Evolutionary conservation across 140 eudicot species (phyloP).

Genomic region (Flaveria floridana): DNA sequence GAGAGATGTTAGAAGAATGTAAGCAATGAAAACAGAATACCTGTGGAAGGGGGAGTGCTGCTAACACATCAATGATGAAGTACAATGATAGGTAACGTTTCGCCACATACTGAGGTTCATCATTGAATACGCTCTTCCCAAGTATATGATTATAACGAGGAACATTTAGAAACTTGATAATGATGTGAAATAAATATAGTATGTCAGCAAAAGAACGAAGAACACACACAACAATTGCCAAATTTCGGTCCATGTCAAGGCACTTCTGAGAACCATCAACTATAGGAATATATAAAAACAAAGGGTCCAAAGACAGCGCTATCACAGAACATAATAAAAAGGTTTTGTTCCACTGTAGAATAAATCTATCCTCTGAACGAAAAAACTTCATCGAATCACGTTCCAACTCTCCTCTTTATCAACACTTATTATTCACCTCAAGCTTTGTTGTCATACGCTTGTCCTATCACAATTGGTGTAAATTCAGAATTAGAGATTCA

Average conservation of each 20-base stretch:
- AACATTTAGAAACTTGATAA: conserved; percentile 41
- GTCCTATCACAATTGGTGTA: not conserved
- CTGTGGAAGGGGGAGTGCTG: conserved; percentile 60
- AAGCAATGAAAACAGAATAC: conserved; percentile 24
- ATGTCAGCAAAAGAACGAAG: conserved; percentile 47
- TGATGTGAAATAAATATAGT: conserved; percentile 40
- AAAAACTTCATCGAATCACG: conserved; percentile 25
- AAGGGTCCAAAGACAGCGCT: conserved; percentile 39
- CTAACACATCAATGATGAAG: conserved; percentile 46
- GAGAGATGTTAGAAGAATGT: not conserved
- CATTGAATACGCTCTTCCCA: conserved; percentile 10
- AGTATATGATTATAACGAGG: conserved; percentile 25
- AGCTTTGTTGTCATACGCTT: not conserved
- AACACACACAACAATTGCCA: conserved; percentile 34
- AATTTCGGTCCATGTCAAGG: conserved; percentile 36
- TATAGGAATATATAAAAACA: conserved; percentile 47
- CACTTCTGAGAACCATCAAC: conserved; percentile 36
- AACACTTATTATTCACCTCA: not conserved
- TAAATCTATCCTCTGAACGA: conserved; percentile 30
- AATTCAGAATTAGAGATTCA: not conserved
- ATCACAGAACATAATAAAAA: conserved; percentile 36
- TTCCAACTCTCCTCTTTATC: conserved; percentile 3
- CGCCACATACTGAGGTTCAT: conserved; percentile 38
- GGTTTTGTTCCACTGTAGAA: conserved; percentile 30
- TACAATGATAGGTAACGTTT: conserved; percentile 41